These are phyloP conservation scores for Pseudopyricularia cyperi DNA, from an alignment of 2,329 filamentous ascomycete species.

Conservation along the genomic window DNA sequence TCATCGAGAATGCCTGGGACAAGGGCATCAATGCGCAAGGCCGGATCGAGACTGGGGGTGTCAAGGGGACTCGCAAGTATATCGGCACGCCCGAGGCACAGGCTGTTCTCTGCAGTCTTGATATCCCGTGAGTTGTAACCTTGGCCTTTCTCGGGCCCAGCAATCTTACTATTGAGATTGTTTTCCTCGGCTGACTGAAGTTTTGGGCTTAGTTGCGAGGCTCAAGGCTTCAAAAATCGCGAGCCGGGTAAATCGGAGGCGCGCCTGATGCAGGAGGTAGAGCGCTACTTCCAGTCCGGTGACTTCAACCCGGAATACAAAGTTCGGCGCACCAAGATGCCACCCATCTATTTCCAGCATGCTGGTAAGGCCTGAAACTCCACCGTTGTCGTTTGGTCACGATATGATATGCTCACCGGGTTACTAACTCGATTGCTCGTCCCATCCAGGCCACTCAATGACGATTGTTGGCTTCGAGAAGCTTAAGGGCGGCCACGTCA, in stretches of 20 bases:
- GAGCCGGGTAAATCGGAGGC: slow-evolving; percentile 33
- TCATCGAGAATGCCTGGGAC: slow-evolving; percentile 84
- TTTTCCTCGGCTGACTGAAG: background rate
- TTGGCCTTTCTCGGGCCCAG: background rate
- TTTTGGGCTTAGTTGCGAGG: slow-evolving; percentile 38
- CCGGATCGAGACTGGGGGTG: slow-evolving; percentile 71
- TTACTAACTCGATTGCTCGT: background rate
- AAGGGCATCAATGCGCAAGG: slow-evolving; percentile 64
- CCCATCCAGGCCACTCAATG: slow-evolving; percentile 60
- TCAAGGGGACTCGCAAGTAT: slow-evolving; percentile 82
- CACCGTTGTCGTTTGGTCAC: background rate
- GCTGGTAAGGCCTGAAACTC: slow-evolving; percentile 34
- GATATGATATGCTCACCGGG: background rate
- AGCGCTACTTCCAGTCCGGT: slow-evolving; percentile 59
- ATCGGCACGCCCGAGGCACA: slow-evolving; percentile 88
- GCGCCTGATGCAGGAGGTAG: slow-evolving; percentile 52
- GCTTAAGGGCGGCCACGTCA: slow-evolving; percentile 45
- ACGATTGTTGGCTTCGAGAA: slow-evolving; percentile 80
- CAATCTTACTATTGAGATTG: background rate
- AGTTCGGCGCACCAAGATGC: slow-evolving; percentile 57
- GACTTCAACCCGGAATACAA: slow-evolving; percentile 37
- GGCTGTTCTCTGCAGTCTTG: slow-evolving; percentile 59
- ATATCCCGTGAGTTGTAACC: slow-evolving; percentile 42
- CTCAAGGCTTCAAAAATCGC: slow-evolving; percentile 43
- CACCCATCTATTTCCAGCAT: slow-evolving; percentile 86